Evolutionary conservation across 2,329 filamentous ascomycete species (phyloP).

Genomic region (Dothistroma septosporum): DNA sequence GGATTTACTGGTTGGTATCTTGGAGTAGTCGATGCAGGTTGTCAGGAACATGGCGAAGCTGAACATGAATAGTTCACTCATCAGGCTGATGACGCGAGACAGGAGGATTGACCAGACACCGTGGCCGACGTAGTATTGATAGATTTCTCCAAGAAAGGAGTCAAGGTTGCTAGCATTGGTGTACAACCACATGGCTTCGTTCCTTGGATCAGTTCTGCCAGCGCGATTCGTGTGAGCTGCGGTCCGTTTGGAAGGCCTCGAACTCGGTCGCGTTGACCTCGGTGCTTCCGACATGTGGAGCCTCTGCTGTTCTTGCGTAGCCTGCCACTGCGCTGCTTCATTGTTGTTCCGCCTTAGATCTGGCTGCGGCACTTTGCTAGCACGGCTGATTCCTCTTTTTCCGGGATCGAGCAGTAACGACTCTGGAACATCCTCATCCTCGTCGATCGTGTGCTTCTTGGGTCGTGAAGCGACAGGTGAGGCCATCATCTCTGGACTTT

Average conservation of each 20-base stretch:
- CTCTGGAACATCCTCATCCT: constrained; percentile 60
- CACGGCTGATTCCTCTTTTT: constrained; percentile 11
- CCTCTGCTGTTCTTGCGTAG: constrained; percentile 44
- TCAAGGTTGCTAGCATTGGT: constrained; percentile 87
- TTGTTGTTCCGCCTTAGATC: constrained; percentile 13
- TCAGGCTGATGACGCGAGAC: constrained; percentile 64
- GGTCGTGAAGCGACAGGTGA: constrained; percentile 33
- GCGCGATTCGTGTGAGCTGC: constrained; percentile 26
- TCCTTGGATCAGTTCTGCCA: constrained; percentile 54
- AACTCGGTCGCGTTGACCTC: constrained; percentile 13
- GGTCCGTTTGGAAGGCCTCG: constrained; percentile 10
- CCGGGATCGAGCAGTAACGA: constrained; percentile 58
- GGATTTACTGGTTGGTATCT: constrained; percentile 62
- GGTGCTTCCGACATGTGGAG: constrained; percentile 33
- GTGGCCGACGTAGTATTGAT: constrained; percentile 77
- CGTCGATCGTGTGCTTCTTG: constrained; percentile 44
- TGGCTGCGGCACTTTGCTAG: constrained; percentile 7
- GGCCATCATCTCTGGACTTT: constrained; percentile 38
- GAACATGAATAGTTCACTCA: constrained; percentile 80
- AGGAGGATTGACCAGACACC: constrained; percentile 82
- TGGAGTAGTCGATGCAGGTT: constrained; percentile 78
- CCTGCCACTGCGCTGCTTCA: constrained; percentile 47
- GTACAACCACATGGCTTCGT: constrained; percentile 88
- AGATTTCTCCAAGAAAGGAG: constrained; percentile 79
- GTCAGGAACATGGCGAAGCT: constrained; percentile 77